phyloP scores from a whole-genome alignment of 257 asterid species.

The Solanum appendiculatum region DNA sequence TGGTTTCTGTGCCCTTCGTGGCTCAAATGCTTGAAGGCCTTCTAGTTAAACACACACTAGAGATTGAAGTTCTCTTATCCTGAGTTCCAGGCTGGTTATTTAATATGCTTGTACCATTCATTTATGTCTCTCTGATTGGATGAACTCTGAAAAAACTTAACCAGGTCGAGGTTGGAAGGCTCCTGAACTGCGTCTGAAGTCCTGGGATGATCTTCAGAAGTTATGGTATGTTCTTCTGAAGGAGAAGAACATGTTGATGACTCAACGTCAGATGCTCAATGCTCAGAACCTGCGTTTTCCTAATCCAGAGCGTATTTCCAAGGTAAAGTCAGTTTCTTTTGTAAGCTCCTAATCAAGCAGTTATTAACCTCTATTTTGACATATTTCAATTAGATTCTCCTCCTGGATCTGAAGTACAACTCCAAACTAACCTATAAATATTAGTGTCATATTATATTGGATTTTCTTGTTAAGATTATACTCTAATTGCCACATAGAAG shows the following conservation, averaged over 20 bases:
- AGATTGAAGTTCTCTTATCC: not conserved
- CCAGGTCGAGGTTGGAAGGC: conserved; percentile 97
- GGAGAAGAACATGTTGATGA: conserved; percentile 92
- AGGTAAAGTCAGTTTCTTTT: conserved; percentile 28
- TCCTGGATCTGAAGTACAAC: not conserved
- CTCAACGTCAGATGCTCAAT: conserved; percentile 87
- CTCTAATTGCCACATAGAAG: not conserved
- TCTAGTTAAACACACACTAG: not conserved
- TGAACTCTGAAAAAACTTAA: not conserved
- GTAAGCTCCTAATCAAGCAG: not conserved
- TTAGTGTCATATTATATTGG: not conserved
- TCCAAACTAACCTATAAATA: not conserved
- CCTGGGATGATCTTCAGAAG: conserved; percentile 97
- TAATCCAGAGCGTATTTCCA: conserved; percentile 83
- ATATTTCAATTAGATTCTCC: not conserved
- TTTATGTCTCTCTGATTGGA: not conserved
- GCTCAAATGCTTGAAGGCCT: not conserved
- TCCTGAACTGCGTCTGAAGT: conserved; percentile 84
- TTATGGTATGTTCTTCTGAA: conserved; percentile 84
- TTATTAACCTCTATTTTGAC: not conserved
- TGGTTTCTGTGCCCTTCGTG: not conserved
- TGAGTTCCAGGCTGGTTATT: not conserved
- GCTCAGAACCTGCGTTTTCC: conserved; percentile 73
- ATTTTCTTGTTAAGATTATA: not conserved
- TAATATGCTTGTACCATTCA: not conserved